Evolutionary conservation across 129 eudicot genomes (phyloP), one percentile per base, ranked within the genome.

Genomic region (Lactuca saligna): DNA sequence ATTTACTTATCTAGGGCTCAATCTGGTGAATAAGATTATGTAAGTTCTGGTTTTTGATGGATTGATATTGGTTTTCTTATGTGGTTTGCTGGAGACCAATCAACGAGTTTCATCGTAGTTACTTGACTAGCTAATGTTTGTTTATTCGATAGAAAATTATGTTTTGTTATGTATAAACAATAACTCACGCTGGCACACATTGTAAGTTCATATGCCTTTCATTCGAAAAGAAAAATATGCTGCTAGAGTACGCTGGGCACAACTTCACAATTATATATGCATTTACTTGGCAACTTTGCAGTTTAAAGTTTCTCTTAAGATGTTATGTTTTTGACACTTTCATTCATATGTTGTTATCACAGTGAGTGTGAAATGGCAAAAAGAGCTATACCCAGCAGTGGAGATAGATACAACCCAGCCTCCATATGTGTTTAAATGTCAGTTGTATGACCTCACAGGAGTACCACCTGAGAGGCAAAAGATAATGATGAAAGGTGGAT

Each of bases 361-460:
- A 93, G 98, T 93, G 75, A 93, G 88, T 80, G 98, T 93, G 34
- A 93, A 93, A 77, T 93, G 98, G 98, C 97, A 89, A 78, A 93
- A 93, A 69, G 87, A 89, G 84, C 61, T 85, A 14, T 83, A 86
- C 79, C 70, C 82, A 0, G 85, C 69, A 66, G 92, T 93, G 76
- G 98, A 93, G 82, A 87, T 93, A 61, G 98, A 93, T 79, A 93
- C 98, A 44, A 81, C 81, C 74, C 97, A 89, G 86, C 83, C 97
- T 16, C 98, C 98, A 25, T 93, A 78, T 74, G 82, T 93, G 59
- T 89, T 93, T 82, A 93, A 93, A 70, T 89, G 95, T 33, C 98
- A 93, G 85, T 71, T 93, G 63, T 93, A 39, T 75, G 98, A 93
- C 80, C 89, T 93, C 42, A 93, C 98, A 8, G 98, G 98, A 72